Evolutionary conservation across 2,329 filamentous ascomycete species (phyloP).

Genomic region (Stagonosporopsis vannaccii): DNA sequence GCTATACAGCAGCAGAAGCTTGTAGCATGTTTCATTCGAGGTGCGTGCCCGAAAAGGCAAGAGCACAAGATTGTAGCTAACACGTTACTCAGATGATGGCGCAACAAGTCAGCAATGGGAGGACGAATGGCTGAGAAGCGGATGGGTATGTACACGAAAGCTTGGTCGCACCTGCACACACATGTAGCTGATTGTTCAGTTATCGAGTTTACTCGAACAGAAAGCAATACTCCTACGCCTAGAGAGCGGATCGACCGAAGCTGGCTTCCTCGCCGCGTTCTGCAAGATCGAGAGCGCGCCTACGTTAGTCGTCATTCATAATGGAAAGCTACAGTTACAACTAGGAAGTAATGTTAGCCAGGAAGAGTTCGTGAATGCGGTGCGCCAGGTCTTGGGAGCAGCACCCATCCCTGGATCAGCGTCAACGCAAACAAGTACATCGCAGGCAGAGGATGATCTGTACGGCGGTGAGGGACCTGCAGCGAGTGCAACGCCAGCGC

Average conservation of each 20-base stretch:
- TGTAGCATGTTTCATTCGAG: conserved; percentile 84
- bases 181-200: conserved; percentile 27
- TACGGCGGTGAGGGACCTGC: conserved; percentile 9
- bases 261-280: conserved; percentile 80
- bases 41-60: conserved; percentile 52
- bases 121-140: conserved; percentile 65
- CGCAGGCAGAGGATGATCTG: conserved; percentile 12
- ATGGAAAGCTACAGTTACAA: conserved; percentile 80
- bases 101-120: conserved; percentile 78
- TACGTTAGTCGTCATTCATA: conserved; percentile 80
- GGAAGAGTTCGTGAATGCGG: conserved; percentile 69
- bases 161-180: background rate
- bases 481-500: conserved; percentile 5
- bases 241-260: conserved; percentile 77
- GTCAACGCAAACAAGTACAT: conserved; percentile 20
- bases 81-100: conserved; percentile 64
- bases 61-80: conserved; percentile 7
- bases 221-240: conserved; percentile 76
- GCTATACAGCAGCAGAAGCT: conserved; percentile 79
- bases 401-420: conserved; percentile 35
- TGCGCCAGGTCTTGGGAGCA: conserved; percentile 53
- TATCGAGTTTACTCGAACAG: conserved; percentile 60
- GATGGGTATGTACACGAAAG: conserved; percentile 36
- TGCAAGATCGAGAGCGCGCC: conserved; percentile 83
- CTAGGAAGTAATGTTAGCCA: conserved; percentile 69